Base-by-base conservation (phyloP, 108 stramenopile species). In the Fragilaria crotonensis region DNA sequence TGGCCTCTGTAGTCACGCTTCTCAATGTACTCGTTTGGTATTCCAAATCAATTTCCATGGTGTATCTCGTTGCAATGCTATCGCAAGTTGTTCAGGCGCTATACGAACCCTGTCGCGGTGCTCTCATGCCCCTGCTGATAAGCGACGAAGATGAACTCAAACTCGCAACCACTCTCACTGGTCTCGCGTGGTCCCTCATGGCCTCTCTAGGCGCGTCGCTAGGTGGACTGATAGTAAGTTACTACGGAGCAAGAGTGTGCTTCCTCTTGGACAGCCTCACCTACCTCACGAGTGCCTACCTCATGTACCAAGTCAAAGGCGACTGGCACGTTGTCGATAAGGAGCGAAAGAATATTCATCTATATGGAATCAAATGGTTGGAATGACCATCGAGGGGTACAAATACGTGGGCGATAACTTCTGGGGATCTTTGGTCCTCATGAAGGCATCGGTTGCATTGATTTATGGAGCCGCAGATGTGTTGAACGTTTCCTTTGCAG, bases 111-210 rank as follows among this genome's bases (percentile, higher is more conserved):
- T 55, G 65, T 46, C 58, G 73, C 18, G 45, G 59, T 33, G 58
- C 81, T 4, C 73, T 89, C 0, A 26, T 85, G 7, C 84, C 88
- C 0, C 62, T 78, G 70, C 33, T 89, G 25, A 72, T 85, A 5
- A 5, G 25, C 4, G 63, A 71, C n/a, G 79, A 85, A 57, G 62
- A 63, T 4, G 23, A 48, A 44, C 21, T 89, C 62, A 79, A 83
- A 71, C 78, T 77, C 30, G 84, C 84, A 33, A 71, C 78, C 9
- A 85, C 78, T n/a, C 29, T 89, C 26, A 30, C 62, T 4, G 82
- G 75, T 21, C 44, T 85, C 54, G 52, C 81, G 11, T 81, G 78
- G 77, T 69, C 67, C 36, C 46, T 71, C 3, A 83, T 89, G 76
- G 65, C 75, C 11, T 70, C 83, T 33, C 54, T 89, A 11, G 88